Conservation (phyloP, 192 early-diverging fungal genomes). For the Oehlia diaphana region DNA sequence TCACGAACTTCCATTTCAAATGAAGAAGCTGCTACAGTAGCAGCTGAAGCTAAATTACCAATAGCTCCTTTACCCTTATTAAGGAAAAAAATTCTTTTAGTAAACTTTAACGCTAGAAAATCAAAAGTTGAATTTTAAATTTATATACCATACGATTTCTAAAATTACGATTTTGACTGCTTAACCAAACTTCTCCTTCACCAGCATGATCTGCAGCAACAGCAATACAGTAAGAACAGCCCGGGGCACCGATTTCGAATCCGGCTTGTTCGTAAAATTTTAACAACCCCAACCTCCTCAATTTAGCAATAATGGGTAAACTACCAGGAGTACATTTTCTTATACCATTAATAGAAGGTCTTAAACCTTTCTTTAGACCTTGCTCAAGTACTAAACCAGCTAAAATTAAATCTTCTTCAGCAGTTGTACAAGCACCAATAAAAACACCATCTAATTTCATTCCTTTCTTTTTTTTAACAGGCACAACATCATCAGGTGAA, state of each 20-base stretch:
- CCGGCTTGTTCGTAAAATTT: slow-evolving; percentile 75
- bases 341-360: slow-evolving; percentile 60
- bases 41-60: slow-evolving; percentile 75
- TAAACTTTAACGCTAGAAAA: not conserved
- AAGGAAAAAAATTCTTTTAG: not conserved
- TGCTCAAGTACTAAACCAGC: slow-evolving; percentile 74
- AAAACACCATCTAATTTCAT: slow-evolving; percentile 78
- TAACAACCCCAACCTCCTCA: slow-evolving; percentile 70
- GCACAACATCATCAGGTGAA: slow-evolving; percentile 75
- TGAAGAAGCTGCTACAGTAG: slow-evolving; percentile 76
- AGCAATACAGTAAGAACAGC: slow-evolving; percentile 80
- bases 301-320: slow-evolving; percentile 75
- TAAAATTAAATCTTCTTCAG: slow-evolving; percentile 80
- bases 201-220: slow-evolving; percentile 76
- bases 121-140: not conserved
- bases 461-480: slow-evolving; percentile 54
- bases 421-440: slow-evolving; percentile 82
- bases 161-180: slow-evolving; percentile 85
- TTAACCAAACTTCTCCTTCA: slow-evolving; percentile 80
- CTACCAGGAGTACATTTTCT: slow-evolving; percentile 78
- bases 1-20: slow-evolving; percentile 74
- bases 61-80: slow-evolving; percentile 68
- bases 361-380: slow-evolving; percentile 69
- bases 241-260: slow-evolving; percentile 73
- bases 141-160: slow-evolving; percentile 69